Base-by-base conservation (phyloP, 768 basidiomycete genomes). In the Xerocomus spinulosus region DNA sequence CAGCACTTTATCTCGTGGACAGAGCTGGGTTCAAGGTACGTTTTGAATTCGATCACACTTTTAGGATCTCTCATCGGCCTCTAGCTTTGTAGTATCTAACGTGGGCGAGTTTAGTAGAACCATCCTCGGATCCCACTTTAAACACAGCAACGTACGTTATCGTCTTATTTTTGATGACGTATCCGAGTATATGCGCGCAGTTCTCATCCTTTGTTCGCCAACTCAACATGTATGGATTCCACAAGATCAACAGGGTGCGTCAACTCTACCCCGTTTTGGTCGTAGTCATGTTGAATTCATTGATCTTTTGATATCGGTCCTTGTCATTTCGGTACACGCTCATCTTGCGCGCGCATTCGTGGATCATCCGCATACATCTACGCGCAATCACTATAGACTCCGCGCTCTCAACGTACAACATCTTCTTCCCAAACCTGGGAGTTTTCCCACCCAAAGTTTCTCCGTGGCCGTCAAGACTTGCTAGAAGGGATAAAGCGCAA, bases 191-290 rank as follows among this genome's bases (percentile, higher is more conserved):
- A 40, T 46, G 49, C 35, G 9, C 60, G n/a, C n/a, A 95, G 83
- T 95, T 96, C 66, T 92, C 92, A 9, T 91, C 87, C 61, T 96
- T 96, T 67, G 91, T 94, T 34, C 83, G 93, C 49, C 92, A 94
- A 66, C 77, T 94, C 46, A 94, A 95, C 73, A 94, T 93, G 89
- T 95, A 93, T 58, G 91, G 91, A 33, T 95, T 94, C 68, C 90
- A 92, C 68, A 94, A 94, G 70, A 90, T 90, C 69, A 92, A 92
- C 66, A 78, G 89, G 69, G 85, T 88, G 49, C 52, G 79, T 73
- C 42, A 12, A 20, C 24, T 43, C 6, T 48, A 34, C 35, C 35
- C 29, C 17, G 5, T 49, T 25, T 41, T 48, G 26, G 34, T 53
- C 36, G 42, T 61, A 50, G 55, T 45, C 41, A 18, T 15, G 12